These are phyloP conservation scores for Erysimum cheiranthoides DNA, from an alignment of 345 rosid species.

Conservation along the genomic window DNA sequence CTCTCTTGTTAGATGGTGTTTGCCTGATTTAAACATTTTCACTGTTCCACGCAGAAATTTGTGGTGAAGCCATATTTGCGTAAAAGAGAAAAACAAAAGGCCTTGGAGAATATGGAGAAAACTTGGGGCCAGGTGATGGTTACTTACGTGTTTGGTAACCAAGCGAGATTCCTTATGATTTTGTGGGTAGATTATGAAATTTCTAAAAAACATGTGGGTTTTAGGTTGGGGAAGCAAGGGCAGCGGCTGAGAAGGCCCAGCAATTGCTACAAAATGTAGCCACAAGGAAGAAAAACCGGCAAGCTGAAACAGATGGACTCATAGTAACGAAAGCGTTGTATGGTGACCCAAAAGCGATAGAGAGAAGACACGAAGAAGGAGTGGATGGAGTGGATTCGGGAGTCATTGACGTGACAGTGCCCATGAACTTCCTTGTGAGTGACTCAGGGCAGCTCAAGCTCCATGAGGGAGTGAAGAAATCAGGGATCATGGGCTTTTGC, in stretches of 20 bases:
- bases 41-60: slow-evolving; percentile 60
- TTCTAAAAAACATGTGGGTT: not conserved
- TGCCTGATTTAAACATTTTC: slow-evolving; percentile 5
- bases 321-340: slow-evolving; percentile 76
- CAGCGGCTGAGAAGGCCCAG: slow-evolving; percentile 82
- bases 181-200: not conserved
- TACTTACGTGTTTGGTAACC: slow-evolving; percentile 11
- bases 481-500: slow-evolving; percentile 96
- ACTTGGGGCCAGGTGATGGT: slow-evolving; percentile 73
- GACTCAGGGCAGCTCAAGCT: slow-evolving; percentile 90
- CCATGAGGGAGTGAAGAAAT: slow-evolving; percentile 91
- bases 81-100: slow-evolving; percentile 71
- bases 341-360: slow-evolving; percentile 68
- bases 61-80: slow-evolving; percentile 77
- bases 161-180: not conserved
- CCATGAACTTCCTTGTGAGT: slow-evolving; percentile 86
- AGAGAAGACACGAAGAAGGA: slow-evolving; percentile 49
- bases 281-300: slow-evolving; percentile 75
- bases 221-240: slow-evolving; percentile 80
- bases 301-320: slow-evolving; percentile 72
- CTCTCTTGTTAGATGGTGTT: slow-evolving; percentile 18
- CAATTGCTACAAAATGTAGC: slow-evolving; percentile 78
- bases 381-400: slow-evolving; percentile 56
- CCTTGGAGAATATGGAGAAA: slow-evolving; percentile 71
- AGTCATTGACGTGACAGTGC: slow-evolving; percentile 78